phyloP scores from a whole-genome alignment of 2,329 filamentous ascomycete genomes.

The Pestalotiopsis sp. region DNA sequence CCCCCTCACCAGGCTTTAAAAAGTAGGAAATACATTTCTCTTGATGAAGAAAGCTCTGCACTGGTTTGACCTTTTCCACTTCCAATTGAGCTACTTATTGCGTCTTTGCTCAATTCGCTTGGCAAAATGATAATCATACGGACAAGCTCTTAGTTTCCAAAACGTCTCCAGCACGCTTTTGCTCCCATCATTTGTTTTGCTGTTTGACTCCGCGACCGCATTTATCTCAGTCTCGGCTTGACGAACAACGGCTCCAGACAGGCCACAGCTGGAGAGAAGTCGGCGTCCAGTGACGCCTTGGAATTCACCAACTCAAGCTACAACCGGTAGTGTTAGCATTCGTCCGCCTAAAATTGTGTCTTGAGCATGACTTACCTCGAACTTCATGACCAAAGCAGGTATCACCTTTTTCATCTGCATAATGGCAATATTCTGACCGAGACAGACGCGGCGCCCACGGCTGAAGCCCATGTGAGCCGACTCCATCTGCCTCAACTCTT shows the following conservation, averaged over 20 bases:
- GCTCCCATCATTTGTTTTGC: too few species aligned
- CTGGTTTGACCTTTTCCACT: too few species aligned
- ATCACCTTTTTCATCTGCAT: constrained; percentile 29
- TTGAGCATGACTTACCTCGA: constrained; percentile 20
- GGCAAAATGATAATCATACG: too few species aligned
- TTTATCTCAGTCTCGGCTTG: background rate
- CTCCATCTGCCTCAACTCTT: constrained; percentile 27
- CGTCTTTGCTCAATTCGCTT: too few species aligned
- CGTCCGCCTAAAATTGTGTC: background rate
- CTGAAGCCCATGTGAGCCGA: constrained; percentile 29
- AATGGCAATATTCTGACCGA: constrained; percentile 26
- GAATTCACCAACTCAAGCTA: background rate
- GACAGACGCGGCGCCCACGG: constrained; percentile 23
- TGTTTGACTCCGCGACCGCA: too few species aligned
- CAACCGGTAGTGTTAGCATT: background rate
- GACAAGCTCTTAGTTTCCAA: too few species aligned
- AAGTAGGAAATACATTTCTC: too few species aligned
- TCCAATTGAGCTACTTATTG: too few species aligned
- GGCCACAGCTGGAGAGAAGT: background rate
- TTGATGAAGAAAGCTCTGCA: too few species aligned
- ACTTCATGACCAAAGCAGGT: constrained; percentile 26
- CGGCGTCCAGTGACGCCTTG: background rate
- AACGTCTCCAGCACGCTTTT: too few species aligned
- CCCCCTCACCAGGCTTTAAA: too few species aligned
- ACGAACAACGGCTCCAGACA: background rate